Evolutionary conservation across 1,139 yeast genomes (phyloP), one percentile per base, ranked within the genome.

Genomic region (Hemisphaericaspora xylofermentans): DNA sequence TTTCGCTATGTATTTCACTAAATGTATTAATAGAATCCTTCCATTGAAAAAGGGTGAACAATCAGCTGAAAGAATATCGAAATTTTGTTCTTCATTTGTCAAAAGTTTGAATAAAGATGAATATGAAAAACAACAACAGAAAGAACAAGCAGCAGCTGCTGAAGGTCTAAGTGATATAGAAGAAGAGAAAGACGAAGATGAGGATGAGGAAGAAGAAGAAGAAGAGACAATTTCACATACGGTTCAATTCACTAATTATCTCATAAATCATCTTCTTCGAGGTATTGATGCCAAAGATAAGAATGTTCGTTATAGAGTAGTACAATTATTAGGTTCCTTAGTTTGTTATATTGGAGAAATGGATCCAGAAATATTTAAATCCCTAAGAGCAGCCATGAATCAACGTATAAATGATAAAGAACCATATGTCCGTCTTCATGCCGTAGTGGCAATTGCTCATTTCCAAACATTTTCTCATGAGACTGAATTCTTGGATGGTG

Each of bases 231-330:
- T 73, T 18, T 66, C 64, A 2, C 63, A 70, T 12, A 72, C 71
- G 25, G 60, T 74, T 3, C 58, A 66, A 18, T 85, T 89, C 53
- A 74, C 84, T 13, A 82, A 82, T 43, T 71, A 70, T 48, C 61
- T 88, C 31, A 74, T 88, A 4, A 73, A 78, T 33, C 91, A 85
- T 60, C 64, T 88, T 32, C 61, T 86, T 19, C 72, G 83, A 44
- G 98, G 97, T 1, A 71, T 85, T 1, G 89, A 82, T 44, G 84
- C 96, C 9, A 80, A 78, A 50, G 87, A 86, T 56, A 81, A 76
- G 55, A 78, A 76, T 46, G 97, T 93, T 1, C 70, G 98, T 36
- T 89, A 78, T 56, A 71, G 98, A 42, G 84, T 84, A 6, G 82
- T 88, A 29, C 96, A 89, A 57, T 63, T 91, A 25, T 65, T 93